Percentiles rank a stretch among this genome's conserved stretches.
Evolutionary conservation across 2,329 filamentous ascomycete species (phyloP).

Genomic region (Colletotrichum aenigma): DNA sequence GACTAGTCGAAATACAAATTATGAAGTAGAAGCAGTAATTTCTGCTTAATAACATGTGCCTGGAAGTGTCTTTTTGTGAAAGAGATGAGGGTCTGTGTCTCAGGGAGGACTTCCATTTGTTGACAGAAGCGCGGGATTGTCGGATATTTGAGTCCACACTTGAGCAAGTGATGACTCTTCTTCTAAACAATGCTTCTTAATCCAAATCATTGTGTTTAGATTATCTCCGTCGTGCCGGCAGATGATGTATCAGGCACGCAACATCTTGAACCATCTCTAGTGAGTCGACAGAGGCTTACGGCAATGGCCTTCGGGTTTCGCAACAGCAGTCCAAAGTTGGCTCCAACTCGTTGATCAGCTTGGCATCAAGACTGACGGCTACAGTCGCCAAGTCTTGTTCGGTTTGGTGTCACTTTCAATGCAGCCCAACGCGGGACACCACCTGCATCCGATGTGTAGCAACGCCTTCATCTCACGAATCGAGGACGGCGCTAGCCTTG

Average conservation of each 20-base stretch:
- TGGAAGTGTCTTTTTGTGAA: background rate
- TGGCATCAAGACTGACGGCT: rapidly evolving
- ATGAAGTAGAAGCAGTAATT: background rate
- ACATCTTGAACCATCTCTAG: background rate
- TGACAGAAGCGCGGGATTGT: background rate
- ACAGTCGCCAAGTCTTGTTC: background rate
- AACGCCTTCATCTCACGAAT: background rate
- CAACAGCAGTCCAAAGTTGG: background rate
- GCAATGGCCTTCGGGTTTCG: background rate
- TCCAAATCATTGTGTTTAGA: background rate
- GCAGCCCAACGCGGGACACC: background rate
- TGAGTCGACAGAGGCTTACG: background rate
- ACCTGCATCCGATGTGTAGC: background rate
- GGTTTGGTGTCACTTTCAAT: background rate
- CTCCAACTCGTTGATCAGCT: background rate
- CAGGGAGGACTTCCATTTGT: background rate
- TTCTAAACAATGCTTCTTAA: background rate
- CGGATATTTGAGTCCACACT: background rate
- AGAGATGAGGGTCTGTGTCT: background rate
- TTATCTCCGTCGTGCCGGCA: background rate
- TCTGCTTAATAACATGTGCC: background rate
- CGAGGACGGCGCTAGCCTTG: background rate
- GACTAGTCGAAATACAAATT: background rate
- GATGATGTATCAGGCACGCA: background rate
- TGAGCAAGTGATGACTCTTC: background rate